phyloP scores from a whole-genome alignment of 495 filamentous ascomycete genomes.

The Hypomontagnella monticulosa region DNA sequence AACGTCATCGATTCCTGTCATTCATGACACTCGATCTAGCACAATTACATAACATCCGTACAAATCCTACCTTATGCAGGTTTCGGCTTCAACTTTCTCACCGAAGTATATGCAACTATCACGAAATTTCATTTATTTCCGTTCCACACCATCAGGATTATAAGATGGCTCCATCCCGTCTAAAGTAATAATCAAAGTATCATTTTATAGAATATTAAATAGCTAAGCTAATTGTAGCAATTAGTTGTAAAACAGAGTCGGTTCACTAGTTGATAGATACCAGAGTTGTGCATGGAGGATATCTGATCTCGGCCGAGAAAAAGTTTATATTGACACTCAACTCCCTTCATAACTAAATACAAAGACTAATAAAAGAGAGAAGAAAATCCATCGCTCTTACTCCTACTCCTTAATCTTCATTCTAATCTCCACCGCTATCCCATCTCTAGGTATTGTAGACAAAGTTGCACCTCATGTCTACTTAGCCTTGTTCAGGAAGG shows the following conservation, averaged over 20 bases:
- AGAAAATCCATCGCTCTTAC: not conserved
- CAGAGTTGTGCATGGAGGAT: no score
- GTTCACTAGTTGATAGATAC: not conserved
- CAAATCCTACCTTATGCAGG: no score
- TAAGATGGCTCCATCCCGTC: no score
- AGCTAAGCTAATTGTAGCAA: no score
- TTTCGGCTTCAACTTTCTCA: no score
- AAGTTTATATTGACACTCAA: not conserved
- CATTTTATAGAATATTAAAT: no score
- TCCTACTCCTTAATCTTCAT: no score
- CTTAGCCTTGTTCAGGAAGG: not conserved
- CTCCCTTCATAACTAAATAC: not conserved
- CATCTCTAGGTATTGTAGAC: not conserved
- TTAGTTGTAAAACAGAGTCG: not conserved
- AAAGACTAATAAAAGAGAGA: not conserved
- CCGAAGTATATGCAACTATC: no score
- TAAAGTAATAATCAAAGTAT: no score
- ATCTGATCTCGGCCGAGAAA: constrained; percentile 1
- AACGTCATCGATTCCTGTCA: constrained; percentile 15
- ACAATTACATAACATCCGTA: no score
- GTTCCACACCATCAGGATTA: no score
- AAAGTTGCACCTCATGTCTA: not conserved
- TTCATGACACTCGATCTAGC: not conserved
- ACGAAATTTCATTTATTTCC: no score
- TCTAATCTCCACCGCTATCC: not conserved